Base-by-base conservation (phyloP, 768 basidiomycete species). In the Mrakia blollopis region DNA sequence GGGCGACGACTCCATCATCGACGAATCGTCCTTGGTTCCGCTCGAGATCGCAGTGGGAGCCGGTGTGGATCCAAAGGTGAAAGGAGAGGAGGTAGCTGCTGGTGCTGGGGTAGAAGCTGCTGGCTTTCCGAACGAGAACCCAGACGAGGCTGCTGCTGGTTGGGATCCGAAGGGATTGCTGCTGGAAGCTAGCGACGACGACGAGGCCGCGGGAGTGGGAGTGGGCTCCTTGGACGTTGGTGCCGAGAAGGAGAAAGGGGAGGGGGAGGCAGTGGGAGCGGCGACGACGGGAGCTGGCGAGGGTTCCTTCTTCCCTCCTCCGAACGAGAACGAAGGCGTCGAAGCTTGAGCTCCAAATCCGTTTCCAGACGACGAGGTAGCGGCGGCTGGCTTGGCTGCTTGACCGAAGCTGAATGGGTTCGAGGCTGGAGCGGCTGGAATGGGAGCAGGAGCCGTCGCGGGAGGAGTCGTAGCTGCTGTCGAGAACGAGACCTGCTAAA, bases 321-420 rank as follows among this genome's bases (percentile, higher is more conserved):
- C 65, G 37, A 68, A 68, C 37, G 65, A 68, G 39, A 68, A 68
- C 25, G 65, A 35, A 0, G 65, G 37, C 18, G 65, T 44, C 39
- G 65, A 68, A 4, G 35, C 8, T 39, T 25, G 39, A 68, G 65
- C 25, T 39, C 35, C 35, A 39, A n/a, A 35, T 44, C 65, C 63
- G 21, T 37, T 37, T 35, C 63, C 65, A 39, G 44, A 68, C 25
- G 39, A 35, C 4, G 69, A 44, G 3, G 47, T 8, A 32, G 44
- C 47, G 0, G 63, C 32, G 4, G 69, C 44, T 30, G 69, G 69
- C 69, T 71, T 71, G 18, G 69, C 69, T 18, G 69, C 44, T 39
- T 68, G 65, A 14, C 69, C 69, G n/a, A 71, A 71, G 47, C 47
- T 50, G 69, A 71, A 71, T 11, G 69, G 44, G 63, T 65, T 65